Evolutionary conservation across 139 green algal species (phyloP), one percentile per base, ranked within the genome.

Genomic region (Chlorella sp.): DNA sequence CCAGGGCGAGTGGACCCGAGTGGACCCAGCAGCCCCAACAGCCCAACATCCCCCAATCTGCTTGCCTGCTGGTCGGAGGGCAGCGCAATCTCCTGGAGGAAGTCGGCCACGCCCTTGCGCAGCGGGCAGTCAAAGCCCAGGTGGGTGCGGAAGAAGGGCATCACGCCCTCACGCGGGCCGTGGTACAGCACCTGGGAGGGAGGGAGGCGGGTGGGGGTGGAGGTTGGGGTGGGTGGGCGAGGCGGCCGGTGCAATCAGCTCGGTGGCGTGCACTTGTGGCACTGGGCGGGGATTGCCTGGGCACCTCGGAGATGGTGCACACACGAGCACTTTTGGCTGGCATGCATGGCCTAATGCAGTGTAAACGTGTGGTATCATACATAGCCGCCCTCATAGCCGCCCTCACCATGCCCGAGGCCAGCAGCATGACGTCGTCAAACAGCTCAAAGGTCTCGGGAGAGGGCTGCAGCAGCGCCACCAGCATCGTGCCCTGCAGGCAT

Each of bases 31-130:
- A n/a, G n/a, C n/a, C n/a, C n/a, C n/a, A n/a, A n/a, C n/a, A n/a
- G n/a, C n/a, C n/a, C n/a, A n/a, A n/a, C n/a, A n/a, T n/a, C n/a
- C n/a, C n/a, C n/a, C n/a, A n/a, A n/a, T n/a, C n/a, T 26, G 22
- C 72, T 22, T 44, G 56, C 75, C 60, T 73, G 81, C 76, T 93
- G 90, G 86, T 93, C 90, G 8, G 80, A 88, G 38, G 75, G 76
- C 41, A 86, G 87, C 34, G 90, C 90, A 40, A 95, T 89, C 86
- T 95, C 92, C 80, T 95, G 92, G 88, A 95, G 76, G 83, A 95
- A 95, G 58, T 95, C 92, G 51, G 92, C 92, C 54, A 92, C 81
- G 64, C 89, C 92, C 73, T 91, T 91, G 32, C 90, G 84, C 65
- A 86, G 81, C 44, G 92, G 92, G 82, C 92, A 95, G 5, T 88